These are phyloP conservation scores for Neonothopanus nambi DNA, from an alignment of 1,284 basidiomycete species.

Conservation along the genomic window DNA sequence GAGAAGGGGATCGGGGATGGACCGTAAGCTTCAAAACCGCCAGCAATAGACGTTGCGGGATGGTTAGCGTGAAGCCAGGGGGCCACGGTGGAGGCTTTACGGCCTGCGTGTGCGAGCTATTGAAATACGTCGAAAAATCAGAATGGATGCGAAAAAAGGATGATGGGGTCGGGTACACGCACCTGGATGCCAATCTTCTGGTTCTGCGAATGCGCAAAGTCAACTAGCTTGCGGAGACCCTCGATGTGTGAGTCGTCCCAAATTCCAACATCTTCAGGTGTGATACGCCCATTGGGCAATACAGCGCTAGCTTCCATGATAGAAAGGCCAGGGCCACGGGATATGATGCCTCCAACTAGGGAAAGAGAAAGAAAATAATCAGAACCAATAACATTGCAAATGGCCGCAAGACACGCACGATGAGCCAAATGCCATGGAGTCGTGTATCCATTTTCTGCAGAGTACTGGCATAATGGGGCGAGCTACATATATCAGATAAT, in stretches of 20 bases:
- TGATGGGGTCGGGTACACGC: background rate
- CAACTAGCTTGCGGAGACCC: slow-evolving; percentile 68
- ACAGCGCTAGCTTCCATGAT: slow-evolving; percentile 66
- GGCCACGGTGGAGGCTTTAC: slow-evolving; percentile 66
- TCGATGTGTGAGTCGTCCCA: slow-evolving; percentile 78
- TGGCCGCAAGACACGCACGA: slow-evolving; percentile 26
- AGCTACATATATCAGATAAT: slow-evolving; percentile 27
- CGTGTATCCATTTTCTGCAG: slow-evolving; percentile 53
- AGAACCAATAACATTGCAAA: background rate
- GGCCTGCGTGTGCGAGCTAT: slow-evolving; percentile 77
- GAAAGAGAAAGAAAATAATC: background rate
- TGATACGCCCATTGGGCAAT: slow-evolving; percentile 56
- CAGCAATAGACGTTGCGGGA: slow-evolving; percentile 1
- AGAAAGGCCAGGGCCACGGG: slow-evolving; percentile 51
- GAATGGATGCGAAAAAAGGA: background rate
- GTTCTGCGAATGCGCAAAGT: slow-evolving; percentile 74
- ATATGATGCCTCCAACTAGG: slow-evolving; percentile 48
- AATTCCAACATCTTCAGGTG: slow-evolving; percentile 58
- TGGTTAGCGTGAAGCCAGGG: slow-evolving; percentile 51
- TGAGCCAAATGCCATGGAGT: slow-evolving; percentile 45
- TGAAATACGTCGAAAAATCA: background rate
- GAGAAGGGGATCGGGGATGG: slow-evolving; percentile 8
- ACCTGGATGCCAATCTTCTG: slow-evolving; percentile 67
- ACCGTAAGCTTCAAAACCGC: slow-evolving; percentile 6
- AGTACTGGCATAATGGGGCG: slow-evolving; percentile 66